Evolutionary conservation across 202 grass and related monocot genomes (phyloP), one percentile per base, ranked within the genome.

Genomic region (Zoysia matrella): DNA sequence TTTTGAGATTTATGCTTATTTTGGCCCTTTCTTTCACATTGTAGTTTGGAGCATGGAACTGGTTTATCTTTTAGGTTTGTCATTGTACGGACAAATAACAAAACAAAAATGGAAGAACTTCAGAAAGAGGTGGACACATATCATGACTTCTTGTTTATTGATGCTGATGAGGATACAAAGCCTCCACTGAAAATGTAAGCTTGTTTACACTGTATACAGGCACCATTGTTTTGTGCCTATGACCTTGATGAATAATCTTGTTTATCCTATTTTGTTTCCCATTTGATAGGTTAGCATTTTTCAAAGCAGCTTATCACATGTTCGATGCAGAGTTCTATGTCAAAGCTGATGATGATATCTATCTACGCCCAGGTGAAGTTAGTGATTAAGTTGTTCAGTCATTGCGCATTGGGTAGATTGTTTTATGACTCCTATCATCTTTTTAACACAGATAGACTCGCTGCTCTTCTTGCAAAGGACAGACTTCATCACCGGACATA

Each of bases 1-100:
- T 52, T 18, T 61, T 40, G 57, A 60, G 64, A 46, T 42, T 8
- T 42, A 11, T 77, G 52, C 83, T 86, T 51, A 86, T 3, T 51
- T 47, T 69, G 16, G 9, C 4, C 3, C 2, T 36, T 75, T 67
- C 54, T 73, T 83, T 18, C 48, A 74, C 82, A 15, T 84, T 91
- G 52, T 85, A 98, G 95, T 72, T 93, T 98, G 74, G 95, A 95
- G 60, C 89, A 89, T 83, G 82, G 75, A 70, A 93, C 85, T 90
- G 90, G 95, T 69, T 90, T 98, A 82, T 86, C 92, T 77, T 94
- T 95, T 95, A 93, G 95, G 71, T 98, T 98, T 95, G 92, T 98
- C 7, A 76, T 94, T 91, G 85, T 63, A 16, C 82, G 43, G 45
- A 88, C 90, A 69, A 90, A 93, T 55, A 89, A 98, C 78, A 79